Base-by-base conservation (phyloP, 2,329 filamentous ascomycete species). In the Verticillium alfalfae region DNA sequence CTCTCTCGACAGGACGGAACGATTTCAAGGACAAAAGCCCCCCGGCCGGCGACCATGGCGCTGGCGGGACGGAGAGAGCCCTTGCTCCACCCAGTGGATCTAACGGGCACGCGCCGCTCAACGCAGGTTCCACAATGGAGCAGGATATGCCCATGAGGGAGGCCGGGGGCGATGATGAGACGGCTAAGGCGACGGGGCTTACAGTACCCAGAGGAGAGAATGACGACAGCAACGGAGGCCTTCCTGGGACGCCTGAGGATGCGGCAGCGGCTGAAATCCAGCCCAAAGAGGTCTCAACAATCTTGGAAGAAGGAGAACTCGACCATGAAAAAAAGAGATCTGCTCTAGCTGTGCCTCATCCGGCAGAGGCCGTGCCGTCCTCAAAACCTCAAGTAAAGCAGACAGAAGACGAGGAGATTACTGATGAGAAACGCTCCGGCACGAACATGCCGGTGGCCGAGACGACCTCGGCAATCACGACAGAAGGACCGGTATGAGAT, bases 131-230 rank as follows among this genome's bases (percentile, higher is more conserved):
- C 45, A 52, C 22, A 52, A 52, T 18, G 18, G 45, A 12, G 45
- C 45, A 52, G 7, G n/a, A 22, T 52, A 10, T 26, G 9, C 18
- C 45, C 26, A 22, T 58, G 38, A 39, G 45, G 38, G 22, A 31
- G 12, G 18, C 26, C 12, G 39, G 12, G 5, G 57, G 38, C 26
- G 26, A 49, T 18, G 38, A 52, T 6, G 18, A 10, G 13, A 52
- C 60, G 57, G 63, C 34, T 49, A 58, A 58, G 41, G 58, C 60
- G 45, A 58, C 60, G 65, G 66, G 66, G 66, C 36, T 56, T 18
- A 67, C 66, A 66, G 66, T 36, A 68, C 66, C 66, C 63, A 54
- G 41, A 41, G 18, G 18, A 22, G 39, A 61, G 54, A 57, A 12
- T 34, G 60, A 62, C 61, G 61, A 64, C 39, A 65, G 55, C 34